Evolutionary conservation across 305 asterid species (phyloP), one percentile per base, ranked within the genome.

Genomic region (Fraxinus baroniana): DNA sequence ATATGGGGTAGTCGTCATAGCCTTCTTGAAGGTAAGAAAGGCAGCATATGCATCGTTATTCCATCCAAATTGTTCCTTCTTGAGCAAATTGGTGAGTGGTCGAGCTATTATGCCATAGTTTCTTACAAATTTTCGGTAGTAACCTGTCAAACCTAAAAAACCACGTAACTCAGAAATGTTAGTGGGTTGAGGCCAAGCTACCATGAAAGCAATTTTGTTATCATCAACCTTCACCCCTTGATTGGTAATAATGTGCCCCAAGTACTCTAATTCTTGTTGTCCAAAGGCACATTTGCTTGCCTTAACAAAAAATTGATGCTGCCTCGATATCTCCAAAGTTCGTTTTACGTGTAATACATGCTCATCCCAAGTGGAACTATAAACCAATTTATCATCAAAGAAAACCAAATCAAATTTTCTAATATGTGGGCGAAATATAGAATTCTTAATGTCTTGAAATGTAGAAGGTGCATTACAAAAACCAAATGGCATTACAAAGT

Each of bases 321-420:
- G 20, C 0, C 5, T 13, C 0, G 73, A 9, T 2, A 17, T 10
- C 0, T 32, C 20, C 0, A 57, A 55, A 4, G 37, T 37, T 0
- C 2, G 0, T 10, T 33, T 1, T 0, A 81, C 24, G 2, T 81
- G 41, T 7, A 2, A 0, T 0, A 49, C 17, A 78, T 80, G 87
- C 0, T 13, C 22, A 6, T 10, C 13, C 66, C 37, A 33, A 0
- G 12, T 28, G 2, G 49, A 6, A 22, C 86, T 79, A 39, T 71
- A 78, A 0, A 78, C n/a, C 6, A 83, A 28, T 4, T 74, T 83
- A 13, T 73, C 86, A 26, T 83, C 71, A 60, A 83, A 83, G 32
- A 60, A 74, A 12, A 55, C 78, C 3, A 80, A 13, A 1, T 52
- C 28, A 0, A 5, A 22, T 18, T 44, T 44, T 9, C 62, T 9